Base-by-base conservation (phyloP, 768 basidiomycete species). In the Paxillus rubicundulus region DNA sequence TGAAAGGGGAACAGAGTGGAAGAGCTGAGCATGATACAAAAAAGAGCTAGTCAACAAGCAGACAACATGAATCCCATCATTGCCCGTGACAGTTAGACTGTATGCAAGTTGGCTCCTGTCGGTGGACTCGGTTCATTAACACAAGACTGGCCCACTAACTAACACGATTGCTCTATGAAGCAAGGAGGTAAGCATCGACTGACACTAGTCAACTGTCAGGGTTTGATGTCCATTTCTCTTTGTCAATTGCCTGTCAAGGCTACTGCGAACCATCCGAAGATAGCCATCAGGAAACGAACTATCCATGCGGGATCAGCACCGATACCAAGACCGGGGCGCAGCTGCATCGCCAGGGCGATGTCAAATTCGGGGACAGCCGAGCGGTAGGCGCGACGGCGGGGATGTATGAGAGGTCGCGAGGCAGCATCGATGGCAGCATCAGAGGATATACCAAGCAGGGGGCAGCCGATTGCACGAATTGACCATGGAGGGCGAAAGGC, bases 261-360 rank as follows among this genome's bases (percentile, higher is more conserved):
- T 28, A 88, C 77, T 38, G 83, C 78, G 56, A 89, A 75, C 87
- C 87, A 89, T 20, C 87, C 87, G 65, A 86, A 89, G 68, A 88
- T 78, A 28, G 82, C 75, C 87, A 90, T 88, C 69, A 89, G 67
- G 64, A 87, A 89, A 53, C 87, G 72, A 45, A 89, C 85, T 75
- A 88, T 80, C 86, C 86, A 89, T 34, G 87, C 87, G 6, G 86
- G 77, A 60, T 89, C 87, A 10, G 86, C 83, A 37, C 86, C 84
- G 10, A 78, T 67, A 34, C 86, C 87, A 18, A 88, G 69, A 1
- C 87, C 86, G 5, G 86, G 86, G 28, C 86, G 78, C 44, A 89
- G 76, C 67, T 89, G 87, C 85, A 89, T 85, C 40, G 86, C 86
- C 6, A 90, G 78, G 16, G 85, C 87, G 42, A 87, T 76, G 60